Conservation (phyloP, 129 eudicot genomes). For the Flaveria trinervia region DNA sequence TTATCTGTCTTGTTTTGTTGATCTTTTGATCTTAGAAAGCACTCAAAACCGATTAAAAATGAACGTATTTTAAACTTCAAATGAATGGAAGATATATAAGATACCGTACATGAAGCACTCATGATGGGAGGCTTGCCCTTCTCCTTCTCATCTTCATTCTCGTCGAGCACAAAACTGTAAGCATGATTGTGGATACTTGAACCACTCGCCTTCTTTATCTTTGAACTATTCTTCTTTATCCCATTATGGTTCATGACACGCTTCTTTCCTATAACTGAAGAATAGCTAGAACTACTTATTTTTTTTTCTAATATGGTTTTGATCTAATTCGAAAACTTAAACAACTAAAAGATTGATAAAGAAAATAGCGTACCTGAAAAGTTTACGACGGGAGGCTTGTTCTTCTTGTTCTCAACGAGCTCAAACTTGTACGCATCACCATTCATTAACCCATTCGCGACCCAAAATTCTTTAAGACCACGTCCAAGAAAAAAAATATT, state of each 20-base stretch:
- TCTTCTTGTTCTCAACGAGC: conserved; percentile 27
- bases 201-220: not conserved
- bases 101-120: conserved; percentile 17
- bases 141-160: conserved; percentile 9
- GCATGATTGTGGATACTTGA: too few relatives aligned
- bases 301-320: too few relatives aligned
- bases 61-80: too few relatives aligned
- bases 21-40: too few relatives aligned
- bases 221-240: not conserved
- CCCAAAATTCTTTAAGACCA: conserved; percentile 10
- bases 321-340: not conserved
- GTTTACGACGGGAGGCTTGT: conserved; percentile 25
- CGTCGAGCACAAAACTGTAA: not conserved
- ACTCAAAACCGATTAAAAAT: too few relatives aligned
- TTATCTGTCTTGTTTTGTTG: too few relatives aligned
- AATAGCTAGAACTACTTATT: not conserved
- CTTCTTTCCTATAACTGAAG: conserved; percentile 13
- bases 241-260: not conserved
- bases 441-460: conserved; percentile 20
- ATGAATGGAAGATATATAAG: too few relatives aligned
- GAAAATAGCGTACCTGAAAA: conserved; percentile 8
- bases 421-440: conserved; percentile 32
- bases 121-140: conserved; percentile 28
- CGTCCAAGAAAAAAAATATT: not conserved
- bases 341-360: not conserved